Evolutionary conservation across 345 rosid genomes (phyloP).

Genomic region (Sonneratia alba): DNA sequence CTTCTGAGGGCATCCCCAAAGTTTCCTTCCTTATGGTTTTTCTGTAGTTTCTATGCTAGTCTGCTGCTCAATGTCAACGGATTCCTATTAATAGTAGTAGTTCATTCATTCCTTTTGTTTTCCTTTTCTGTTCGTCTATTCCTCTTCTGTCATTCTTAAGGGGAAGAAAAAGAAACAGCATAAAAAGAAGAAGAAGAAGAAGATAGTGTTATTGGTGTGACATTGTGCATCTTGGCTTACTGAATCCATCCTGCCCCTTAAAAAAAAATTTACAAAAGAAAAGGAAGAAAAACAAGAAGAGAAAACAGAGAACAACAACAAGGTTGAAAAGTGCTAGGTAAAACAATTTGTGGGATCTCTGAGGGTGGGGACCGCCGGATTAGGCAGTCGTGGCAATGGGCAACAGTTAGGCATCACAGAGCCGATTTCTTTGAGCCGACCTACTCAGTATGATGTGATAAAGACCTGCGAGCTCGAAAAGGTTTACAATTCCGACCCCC

Average conservation of each 20-base stretch:
- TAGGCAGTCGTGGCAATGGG: slow-evolving; percentile 32
- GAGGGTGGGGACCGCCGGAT: slow-evolving; percentile 41
- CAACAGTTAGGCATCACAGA: slow-evolving; percentile 70
- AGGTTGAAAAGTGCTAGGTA: slow-evolving; percentile 4
- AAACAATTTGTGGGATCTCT: slow-evolving; percentile 7
- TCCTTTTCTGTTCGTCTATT: slow-evolving; percentile 1
- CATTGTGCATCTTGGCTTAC: background rate
- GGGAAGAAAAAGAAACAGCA: background rate
- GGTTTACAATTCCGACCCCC: slow-evolving; percentile 32
- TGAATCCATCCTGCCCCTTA: background rate
- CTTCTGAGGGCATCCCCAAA: background rate
- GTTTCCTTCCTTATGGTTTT: background rate
- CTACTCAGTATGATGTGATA: slow-evolving; percentile 64
- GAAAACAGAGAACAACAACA: slow-evolving; percentile 1
- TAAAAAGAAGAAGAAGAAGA: background rate
- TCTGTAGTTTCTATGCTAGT: background rate
- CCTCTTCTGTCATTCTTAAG: background rate
- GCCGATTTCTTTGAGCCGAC: slow-evolving; percentile 93
- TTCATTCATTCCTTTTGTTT: slow-evolving; percentile 2
- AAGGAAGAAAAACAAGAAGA: slow-evolving; percentile 8
- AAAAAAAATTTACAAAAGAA: slow-evolving; percentile 10
- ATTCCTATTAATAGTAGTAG: slow-evolving; percentile 7
- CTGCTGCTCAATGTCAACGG: slow-evolving; percentile 9
- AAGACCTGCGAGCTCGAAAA: slow-evolving; percentile 77
- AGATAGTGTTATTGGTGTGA: background rate